phyloP scores from a whole-genome alignment of 2,329 filamentous ascomycete species.

The Ophiostoma angusticollis region DNA sequence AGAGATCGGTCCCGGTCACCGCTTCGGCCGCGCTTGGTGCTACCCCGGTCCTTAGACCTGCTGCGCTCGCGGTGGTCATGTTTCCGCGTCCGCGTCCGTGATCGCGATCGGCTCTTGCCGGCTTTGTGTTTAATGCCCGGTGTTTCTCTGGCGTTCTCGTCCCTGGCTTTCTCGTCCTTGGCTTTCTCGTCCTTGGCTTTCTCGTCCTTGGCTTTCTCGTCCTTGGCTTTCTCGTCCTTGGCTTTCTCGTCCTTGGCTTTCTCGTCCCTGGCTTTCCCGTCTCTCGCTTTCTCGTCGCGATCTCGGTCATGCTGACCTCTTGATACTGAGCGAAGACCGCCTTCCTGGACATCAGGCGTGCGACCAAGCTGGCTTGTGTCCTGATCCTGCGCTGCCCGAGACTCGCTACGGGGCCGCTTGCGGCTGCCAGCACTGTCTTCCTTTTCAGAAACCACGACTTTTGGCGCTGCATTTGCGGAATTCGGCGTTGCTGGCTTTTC shows the following conservation, averaged over 20 bases:
- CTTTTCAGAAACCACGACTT: background rate
- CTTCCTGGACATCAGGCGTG: conserved; percentile 17
- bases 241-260: background rate
- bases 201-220: no score
- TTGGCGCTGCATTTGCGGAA: conserved; percentile 8
- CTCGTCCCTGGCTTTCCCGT: conserved; percentile 3
- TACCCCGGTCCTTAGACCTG: conserved; percentile 4
- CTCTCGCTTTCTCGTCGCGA: conserved; percentile 18
- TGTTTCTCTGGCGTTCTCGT: no score
- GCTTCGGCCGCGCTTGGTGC: conserved; percentile 15
- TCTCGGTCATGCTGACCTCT: conserved; percentile 17
- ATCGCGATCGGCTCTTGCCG: conserved; percentile 7
- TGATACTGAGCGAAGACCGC: conserved; percentile 10
- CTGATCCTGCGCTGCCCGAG: conserved; percentile 18
- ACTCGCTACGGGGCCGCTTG: conserved; percentile 17
- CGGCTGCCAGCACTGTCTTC: background rate
- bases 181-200: no score
- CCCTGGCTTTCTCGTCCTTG: no score
- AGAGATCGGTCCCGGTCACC: background rate
- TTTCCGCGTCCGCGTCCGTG: conserved; percentile 2
- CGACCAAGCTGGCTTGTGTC: conserved; percentile 20
- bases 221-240: no score
- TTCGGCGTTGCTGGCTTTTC: no score
- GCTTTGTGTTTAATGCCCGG: conserved; percentile 1
- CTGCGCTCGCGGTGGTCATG: background rate